Evolutionary conservation across 2,329 filamentous ascomycete species (phyloP).

Genomic region (Lecanicillium sp.): DNA sequence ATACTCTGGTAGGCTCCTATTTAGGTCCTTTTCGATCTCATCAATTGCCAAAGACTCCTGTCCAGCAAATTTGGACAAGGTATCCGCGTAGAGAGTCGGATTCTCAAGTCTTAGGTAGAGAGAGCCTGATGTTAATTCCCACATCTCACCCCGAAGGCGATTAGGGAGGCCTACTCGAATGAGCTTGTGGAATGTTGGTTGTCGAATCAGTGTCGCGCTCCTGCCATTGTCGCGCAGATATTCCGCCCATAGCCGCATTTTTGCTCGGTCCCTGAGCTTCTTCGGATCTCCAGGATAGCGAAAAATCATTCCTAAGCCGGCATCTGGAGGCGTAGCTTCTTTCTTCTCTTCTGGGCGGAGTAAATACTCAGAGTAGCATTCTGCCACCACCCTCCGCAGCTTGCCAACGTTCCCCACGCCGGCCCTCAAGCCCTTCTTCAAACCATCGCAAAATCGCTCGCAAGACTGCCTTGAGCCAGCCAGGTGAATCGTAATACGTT

Average conservation of each 20-base stretch:
- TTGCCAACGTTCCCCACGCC: conserved; percentile 83
- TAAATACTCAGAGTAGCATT: conserved; percentile 88
- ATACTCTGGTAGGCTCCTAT: conserved; percentile 93
- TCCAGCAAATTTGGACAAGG: conserved; percentile 73
- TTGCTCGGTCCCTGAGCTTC: conserved; percentile 88
- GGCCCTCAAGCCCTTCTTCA: conserved; percentile 82
- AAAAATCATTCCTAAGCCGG: conserved; percentile 85
- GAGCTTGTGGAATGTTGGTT: conserved; percentile 95
- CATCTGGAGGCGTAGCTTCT: conserved; percentile 61
- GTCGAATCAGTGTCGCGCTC: conserved; percentile 84
- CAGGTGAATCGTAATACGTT: conserved; percentile 86
- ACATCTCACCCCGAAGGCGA: conserved; percentile 84
- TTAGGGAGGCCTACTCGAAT: conserved; percentile 94
- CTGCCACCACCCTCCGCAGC: conserved; percentile 68
- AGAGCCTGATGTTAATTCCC: conserved; percentile 91
- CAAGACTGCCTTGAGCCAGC: conserved; percentile 82
- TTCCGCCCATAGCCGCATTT: conserved; percentile 96
- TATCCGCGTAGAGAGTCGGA: conserved; percentile 77
- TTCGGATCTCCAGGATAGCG: conserved; percentile 91
- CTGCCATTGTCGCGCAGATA: conserved; percentile 93
- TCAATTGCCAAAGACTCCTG: conserved; percentile 91
- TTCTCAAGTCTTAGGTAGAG: conserved; percentile 82
- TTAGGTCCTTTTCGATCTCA: conserved; percentile 97
- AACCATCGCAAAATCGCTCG: conserved; percentile 90
- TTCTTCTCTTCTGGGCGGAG: conserved; percentile 58